These are phyloP conservation scores for Myriosclerotinia scirpicola DNA, from an alignment of 2,329 filamentous ascomycete species.

Conservation along the genomic window DNA sequence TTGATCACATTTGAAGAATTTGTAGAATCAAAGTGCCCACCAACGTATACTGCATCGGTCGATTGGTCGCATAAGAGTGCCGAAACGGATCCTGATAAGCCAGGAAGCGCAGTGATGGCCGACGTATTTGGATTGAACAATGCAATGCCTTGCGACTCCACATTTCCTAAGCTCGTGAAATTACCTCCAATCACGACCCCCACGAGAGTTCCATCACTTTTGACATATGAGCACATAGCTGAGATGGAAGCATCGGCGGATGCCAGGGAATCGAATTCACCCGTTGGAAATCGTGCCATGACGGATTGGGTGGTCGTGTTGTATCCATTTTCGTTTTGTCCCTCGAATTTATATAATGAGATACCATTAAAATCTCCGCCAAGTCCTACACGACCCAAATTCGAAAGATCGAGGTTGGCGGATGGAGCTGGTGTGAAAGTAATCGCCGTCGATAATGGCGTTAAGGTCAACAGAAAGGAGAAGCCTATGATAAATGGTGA, in stretches of 20 bases:
- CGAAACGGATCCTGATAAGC: slow-evolving; percentile 79
- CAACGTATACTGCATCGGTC: slow-evolving; percentile 81
- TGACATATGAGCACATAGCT: slow-evolving; percentile 79
- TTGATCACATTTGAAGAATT: slow-evolving; percentile 89
- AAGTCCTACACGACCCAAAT: slow-evolving; percentile 79
- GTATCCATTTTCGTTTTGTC: slow-evolving; percentile 69
- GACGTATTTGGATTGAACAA: slow-evolving; percentile 74
- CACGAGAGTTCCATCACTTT: slow-evolving; percentile 63
- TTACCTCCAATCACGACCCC: slow-evolving; percentile 88
- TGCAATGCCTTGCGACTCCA: slow-evolving; percentile 75
- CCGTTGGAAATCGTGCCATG: slow-evolving; percentile 80
- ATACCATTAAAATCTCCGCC: slow-evolving; percentile 89
- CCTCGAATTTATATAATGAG: slow-evolving; percentile 82
- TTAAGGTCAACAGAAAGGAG: slow-evolving; percentile 44
- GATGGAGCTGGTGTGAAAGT: slow-evolving; percentile 62
- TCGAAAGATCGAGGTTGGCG: slow-evolving; percentile 73
- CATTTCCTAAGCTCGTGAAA: slow-evolving; percentile 84
- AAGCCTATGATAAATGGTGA: slow-evolving; percentile 43
- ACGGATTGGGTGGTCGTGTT: slow-evolving; percentile 75
- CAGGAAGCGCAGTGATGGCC: slow-evolving; percentile 70
- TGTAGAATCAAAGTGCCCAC: slow-evolving; percentile 75
- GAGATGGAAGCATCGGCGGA: slow-evolving; percentile 81
- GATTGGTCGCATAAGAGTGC: slow-evolving; percentile 79
- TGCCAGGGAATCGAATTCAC: slow-evolving; percentile 72
- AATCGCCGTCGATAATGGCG: slow-evolving; percentile 50